Evolutionary conservation across 2,329 filamentous ascomycete genomes (phyloP).

Genomic region (Scedosporium dehoogii): DNA sequence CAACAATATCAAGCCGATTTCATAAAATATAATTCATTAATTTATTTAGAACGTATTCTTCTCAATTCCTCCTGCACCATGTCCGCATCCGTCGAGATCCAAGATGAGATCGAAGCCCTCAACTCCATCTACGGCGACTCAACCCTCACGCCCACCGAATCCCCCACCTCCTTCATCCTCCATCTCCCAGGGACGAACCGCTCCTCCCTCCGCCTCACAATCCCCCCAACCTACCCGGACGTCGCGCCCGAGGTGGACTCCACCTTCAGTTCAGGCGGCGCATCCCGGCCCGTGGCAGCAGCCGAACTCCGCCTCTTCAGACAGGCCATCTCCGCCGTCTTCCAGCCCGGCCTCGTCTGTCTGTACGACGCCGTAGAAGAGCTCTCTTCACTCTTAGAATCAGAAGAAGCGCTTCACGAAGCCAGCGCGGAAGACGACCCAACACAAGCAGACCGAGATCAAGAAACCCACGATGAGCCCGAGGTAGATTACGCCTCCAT

Average conservation of each 20-base stretch:
- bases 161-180: constrained; percentile 43
- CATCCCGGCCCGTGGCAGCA: constrained; percentile 61
- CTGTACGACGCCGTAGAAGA: constrained; percentile 87
- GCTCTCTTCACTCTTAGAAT: constrained; percentile 32
- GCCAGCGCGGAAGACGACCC: constrained; percentile 12
- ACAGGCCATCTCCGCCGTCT: constrained; percentile 57
- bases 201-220: constrained; percentile 53
- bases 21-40: neutral
- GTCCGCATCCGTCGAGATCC: constrained; percentile 43
- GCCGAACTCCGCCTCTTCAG: constrained; percentile 61
- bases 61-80: constrained; percentile 21
- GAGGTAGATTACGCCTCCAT: constrained; percentile 15
- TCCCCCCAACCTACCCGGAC: constrained; percentile 65
- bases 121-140: constrained; percentile 72
- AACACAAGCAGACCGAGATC: constrained; percentile 13
- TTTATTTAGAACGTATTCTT: neutral
- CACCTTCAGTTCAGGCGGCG: constrained; percentile 65
- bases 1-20: too few species aligned
- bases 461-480: constrained; percentile 8
- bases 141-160: constrained; percentile 41
- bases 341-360: constrained; percentile 66
- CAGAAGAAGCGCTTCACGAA: neutral
- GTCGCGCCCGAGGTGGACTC: constrained; percentile 63
- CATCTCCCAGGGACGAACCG: constrained; percentile 52
- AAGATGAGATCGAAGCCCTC: constrained; percentile 69